Evolutionary conservation across 495 filamentous ascomycete species (phyloP).

Genomic region (Neurospora hispaniola): DNA sequence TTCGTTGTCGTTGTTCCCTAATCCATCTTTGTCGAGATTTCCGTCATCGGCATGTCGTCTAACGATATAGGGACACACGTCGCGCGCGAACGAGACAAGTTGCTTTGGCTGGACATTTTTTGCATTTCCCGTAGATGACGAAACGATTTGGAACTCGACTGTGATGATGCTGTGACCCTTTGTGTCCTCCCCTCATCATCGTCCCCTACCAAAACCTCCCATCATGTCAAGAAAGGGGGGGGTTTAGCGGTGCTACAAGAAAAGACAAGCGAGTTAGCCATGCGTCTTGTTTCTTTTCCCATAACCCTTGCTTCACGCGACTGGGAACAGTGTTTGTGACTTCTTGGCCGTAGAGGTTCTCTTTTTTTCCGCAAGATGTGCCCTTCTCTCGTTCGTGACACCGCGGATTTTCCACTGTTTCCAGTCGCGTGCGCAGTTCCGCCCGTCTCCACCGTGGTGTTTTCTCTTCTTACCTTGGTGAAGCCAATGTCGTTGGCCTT

Average conservation of each 20-base stretch:
- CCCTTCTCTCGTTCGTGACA: neutral
- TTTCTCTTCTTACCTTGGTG: slow-evolving; percentile 63
- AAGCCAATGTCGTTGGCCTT: slow-evolving; percentile 94
- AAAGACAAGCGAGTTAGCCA: slow-evolving; percentile 1
- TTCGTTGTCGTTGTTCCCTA: neutral
- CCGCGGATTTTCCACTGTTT: neutral
- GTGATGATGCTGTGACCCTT: neutral
- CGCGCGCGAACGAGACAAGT: neutral
- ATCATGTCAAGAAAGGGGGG: neutral
- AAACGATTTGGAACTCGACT: neutral
- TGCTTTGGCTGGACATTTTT: neutral
- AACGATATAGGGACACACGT: neutral
- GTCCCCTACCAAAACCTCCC: neutral
- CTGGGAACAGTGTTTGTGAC: neutral
- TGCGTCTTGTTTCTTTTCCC: neutral
- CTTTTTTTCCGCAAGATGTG: neutral
- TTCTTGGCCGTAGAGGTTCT: neutral
- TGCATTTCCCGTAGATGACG: slow-evolving; percentile 1
- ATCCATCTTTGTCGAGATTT: neutral
- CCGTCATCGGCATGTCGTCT: neutral
- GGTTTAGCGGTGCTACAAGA: slow-evolving; percentile 24
- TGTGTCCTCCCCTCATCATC: slow-evolving; percentile 1
- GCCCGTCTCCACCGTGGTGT: neutral
- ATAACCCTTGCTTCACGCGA: neutral
- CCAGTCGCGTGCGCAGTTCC: neutral